Evolutionary conservation across 495 filamentous ascomycete genomes (phyloP).

Genomic region (Cenococcum geophilum): DNA sequence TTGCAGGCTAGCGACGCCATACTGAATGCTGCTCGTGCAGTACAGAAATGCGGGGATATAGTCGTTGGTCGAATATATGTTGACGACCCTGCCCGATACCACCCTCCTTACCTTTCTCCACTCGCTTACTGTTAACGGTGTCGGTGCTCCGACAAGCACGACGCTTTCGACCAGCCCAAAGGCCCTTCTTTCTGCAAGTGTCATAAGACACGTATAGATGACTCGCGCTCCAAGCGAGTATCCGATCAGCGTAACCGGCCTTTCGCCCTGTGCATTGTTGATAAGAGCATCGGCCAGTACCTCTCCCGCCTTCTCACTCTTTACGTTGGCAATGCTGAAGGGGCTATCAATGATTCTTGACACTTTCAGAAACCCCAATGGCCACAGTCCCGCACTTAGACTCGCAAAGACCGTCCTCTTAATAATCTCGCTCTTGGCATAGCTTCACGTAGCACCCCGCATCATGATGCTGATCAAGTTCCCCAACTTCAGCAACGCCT

Average conservation of each 20-base stretch:
- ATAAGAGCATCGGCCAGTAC: slow-evolving; percentile 84
- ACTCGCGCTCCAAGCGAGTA: slow-evolving; percentile 88
- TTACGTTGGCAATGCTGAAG: slow-evolving; percentile 73
- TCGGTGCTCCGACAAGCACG: slow-evolving; percentile 76
- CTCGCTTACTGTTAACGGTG: slow-evolving; percentile 56
- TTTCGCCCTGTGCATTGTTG: slow-evolving; percentile 80
- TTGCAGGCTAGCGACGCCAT: slow-evolving; percentile 71
- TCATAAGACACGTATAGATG: slow-evolving; percentile 75
- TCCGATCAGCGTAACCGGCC: slow-evolving; percentile 80
- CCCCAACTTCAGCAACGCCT: slow-evolving; percentile 70
- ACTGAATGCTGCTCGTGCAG: slow-evolving; percentile 66
- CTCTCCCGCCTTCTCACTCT: slow-evolving; percentile 80
- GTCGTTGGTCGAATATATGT: slow-evolving; percentile 73
- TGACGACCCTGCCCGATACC: slow-evolving; percentile 66
- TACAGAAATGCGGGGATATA: slow-evolving; percentile 73
- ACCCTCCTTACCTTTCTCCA: slow-evolving; percentile 68
- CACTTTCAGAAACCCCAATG: slow-evolving; percentile 69
- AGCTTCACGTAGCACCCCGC: slow-evolving; percentile 68
- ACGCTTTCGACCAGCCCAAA: slow-evolving; percentile 85
- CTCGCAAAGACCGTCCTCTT: slow-evolving; percentile 70
- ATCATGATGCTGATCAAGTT: slow-evolving; percentile 66
- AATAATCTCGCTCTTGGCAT: slow-evolving; percentile 70
- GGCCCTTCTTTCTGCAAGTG: slow-evolving; percentile 65
- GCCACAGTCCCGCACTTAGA: slow-evolving; percentile 66
- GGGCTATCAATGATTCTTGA: slow-evolving; percentile 82